Evolutionary conservation across 1,284 basidiomycete species (phyloP), one percentile per base, ranked within the genome.

Genomic region (Ustilago tritici): DNA sequence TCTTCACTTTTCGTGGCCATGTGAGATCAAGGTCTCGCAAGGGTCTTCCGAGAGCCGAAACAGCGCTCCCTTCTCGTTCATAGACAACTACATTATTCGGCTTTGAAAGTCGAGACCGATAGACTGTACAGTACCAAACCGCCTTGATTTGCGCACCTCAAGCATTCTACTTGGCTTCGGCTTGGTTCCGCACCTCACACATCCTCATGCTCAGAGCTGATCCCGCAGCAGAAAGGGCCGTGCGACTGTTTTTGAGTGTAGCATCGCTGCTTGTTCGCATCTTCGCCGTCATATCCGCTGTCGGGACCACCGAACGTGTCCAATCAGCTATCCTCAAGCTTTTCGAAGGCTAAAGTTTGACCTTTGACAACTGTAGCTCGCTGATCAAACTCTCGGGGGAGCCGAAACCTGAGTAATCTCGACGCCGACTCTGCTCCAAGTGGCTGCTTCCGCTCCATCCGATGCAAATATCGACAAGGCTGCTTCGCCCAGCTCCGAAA

Each of bases 401-500:
- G 11, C 47, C 38, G 52, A 60, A 15, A 31, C 35, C 38, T 61
- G 34, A 40, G 34, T 19, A 28, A 64, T 7, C 3, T 54, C 62
- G 58, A 61, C 4, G n/a, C 11, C 19, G 28, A 55, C n/a, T 34
- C 41, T 54, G 32, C 49, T 38, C n/a, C 15, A 32, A 15, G 50
- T 61, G 49, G 35, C 58, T 49, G 54, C 38, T 40, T 61, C 52
- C 63, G 54, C 36, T 56, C 54, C 60, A 65, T 59, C 62, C 61
- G 56, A 52, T 53, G 53, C 47, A 34, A 52, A 31, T 8, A 23
- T 11, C 31, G 41, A n/a, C 11, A 10, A 7, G 36, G 15, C 4
- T 40, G 9, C 54, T 8, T 53, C 69, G 63, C 59, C 41, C 32
- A 61, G 36, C 46, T 62, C 60, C 63, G 63, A 52, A 53, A 31